These are phyloP conservation scores for Ophiocordyceps robertsii DNA, from an alignment of 2,329 filamentous ascomycete genomes.

Conservation along the genomic window DNA sequence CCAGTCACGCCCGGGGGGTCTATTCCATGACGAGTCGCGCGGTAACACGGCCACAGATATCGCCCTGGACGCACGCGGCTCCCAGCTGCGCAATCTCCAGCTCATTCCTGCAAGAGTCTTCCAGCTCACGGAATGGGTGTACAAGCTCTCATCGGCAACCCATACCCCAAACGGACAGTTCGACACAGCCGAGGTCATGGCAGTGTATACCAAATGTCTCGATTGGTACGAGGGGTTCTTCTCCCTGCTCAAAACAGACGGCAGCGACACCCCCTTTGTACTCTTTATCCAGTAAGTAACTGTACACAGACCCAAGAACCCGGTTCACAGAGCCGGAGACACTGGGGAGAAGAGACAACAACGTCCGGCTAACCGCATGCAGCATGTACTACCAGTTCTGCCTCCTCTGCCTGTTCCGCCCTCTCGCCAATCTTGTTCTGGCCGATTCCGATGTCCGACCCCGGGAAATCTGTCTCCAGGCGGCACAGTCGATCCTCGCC, in stretches of 20 bases:
- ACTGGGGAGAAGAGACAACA: no score
- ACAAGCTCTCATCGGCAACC: slow-evolving; percentile 2
- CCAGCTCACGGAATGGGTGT: slow-evolving; percentile 7
- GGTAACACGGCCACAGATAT: not conserved
- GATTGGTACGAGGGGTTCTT: slow-evolving; percentile 8
- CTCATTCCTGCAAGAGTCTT: slow-evolving; percentile 5
- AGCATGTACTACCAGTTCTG: slow-evolving; percentile 10
- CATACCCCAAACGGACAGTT: not conserved
- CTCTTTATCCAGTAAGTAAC: slow-evolving; percentile 8
- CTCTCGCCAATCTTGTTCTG: not conserved
- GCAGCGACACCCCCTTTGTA: slow-evolving; percentile 5
- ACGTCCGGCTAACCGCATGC: no score
- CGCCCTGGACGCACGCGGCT: not conserved
- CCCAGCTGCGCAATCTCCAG: slow-evolving; percentile 1
- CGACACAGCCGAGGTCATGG: not conserved
- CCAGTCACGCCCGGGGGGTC: not conserved
- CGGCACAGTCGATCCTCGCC: slow-evolving; percentile 4
- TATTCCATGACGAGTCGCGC: not conserved
- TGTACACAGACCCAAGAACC: no score
- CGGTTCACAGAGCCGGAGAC: no score
- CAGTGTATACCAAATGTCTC: slow-evolving; percentile 6
- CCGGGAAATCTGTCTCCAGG: slow-evolving; percentile 2
- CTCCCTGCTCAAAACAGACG: not conserved
- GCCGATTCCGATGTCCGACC: slow-evolving; percentile 1
- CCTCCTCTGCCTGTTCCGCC: slow-evolving; percentile 5